A percentile compares a stretch with the other conserved stretches of the same genome.
Conservation (phyloP, 345 rosid species). For the Eucalyptus caleyi region DNA sequence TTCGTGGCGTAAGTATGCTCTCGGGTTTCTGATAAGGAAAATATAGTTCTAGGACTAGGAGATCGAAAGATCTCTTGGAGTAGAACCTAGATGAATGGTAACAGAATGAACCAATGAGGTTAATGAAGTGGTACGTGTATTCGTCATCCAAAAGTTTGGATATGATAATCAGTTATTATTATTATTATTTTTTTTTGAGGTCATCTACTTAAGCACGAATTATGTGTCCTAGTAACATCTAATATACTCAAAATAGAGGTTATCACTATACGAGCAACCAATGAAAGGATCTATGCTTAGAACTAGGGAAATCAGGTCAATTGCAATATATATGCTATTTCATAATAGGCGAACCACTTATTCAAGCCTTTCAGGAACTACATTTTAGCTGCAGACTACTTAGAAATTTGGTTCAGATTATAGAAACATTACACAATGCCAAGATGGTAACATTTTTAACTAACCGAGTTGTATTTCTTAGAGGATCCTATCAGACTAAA, state of each 20-base stretch:
- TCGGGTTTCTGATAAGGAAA: neutral
- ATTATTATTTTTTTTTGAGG: neutral
- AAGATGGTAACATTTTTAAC: too few relatives aligned
- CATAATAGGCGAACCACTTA: accelerated
- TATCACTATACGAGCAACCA: neutral
- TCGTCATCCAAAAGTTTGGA: neutral
- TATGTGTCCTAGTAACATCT: neutral
- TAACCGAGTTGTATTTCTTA: too few relatives aligned
- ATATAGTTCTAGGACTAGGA: neutral
- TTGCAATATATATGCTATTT: too few relatives aligned
- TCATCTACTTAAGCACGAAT: neutral
- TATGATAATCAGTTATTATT: neutral
- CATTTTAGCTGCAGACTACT: accelerated
- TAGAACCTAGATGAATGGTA: neutral
- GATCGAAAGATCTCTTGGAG: neutral
- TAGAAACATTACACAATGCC: accelerated
- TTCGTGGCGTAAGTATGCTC: accelerated
- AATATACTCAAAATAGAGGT: neutral
- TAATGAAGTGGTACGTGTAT: neutral
- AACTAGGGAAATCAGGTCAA: accelerated
- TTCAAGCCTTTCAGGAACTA: accelerated
- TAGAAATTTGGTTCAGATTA: too few relatives aligned
- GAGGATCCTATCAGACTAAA: too few relatives aligned
- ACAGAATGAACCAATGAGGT: neutral
- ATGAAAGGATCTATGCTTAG: too few relatives aligned